Conservation (phyloP, 1,284 basidiomycete species). For the Porogramme epimiltina region DNA sequence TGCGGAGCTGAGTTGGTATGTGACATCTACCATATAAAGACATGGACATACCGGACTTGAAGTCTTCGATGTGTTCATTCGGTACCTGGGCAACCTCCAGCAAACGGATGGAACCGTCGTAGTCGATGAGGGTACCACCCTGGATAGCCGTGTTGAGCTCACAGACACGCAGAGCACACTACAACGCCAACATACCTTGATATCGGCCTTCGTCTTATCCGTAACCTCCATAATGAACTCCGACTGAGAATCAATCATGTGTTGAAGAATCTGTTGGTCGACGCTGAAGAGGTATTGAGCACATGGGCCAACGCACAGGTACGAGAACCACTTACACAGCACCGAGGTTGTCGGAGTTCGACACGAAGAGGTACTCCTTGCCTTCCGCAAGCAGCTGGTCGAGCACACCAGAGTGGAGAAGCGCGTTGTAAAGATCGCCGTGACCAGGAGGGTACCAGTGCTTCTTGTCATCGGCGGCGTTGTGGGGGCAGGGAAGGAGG, state of each 20-base stretch:
- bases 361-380: constrained; percentile 99
- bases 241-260: constrained; percentile 87
- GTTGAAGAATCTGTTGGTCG: constrained; percentile 83
- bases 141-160: constrained; percentile 18
- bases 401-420: constrained; percentile 93
- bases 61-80: constrained; percentile 97
- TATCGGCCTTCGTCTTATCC: constrained; percentile 99
- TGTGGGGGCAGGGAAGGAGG: constrained; percentile 87
- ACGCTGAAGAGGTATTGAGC: constrained; percentile 36
- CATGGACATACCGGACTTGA: constrained; percentile 66
- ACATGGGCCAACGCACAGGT: too few species aligned
- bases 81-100: constrained; percentile 99
- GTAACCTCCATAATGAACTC: constrained; percentile 99
- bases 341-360: constrained; percentile 99
- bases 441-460: constrained; percentile 99
- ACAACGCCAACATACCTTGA: constrained; percentile 60
- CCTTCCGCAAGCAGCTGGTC: constrained; percentile 94
- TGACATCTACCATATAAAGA: not conserved
- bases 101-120: constrained; percentile 91
- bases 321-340: constrained; percentile 70
- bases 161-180: not conserved
- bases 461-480: constrained; percentile 90
- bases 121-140: constrained; percentile 98
- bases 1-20: not conserved
- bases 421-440: constrained; percentile 95